Evolutionary conservation across 768 basidiomycete genomes (phyloP).

Genomic region (Kwoniella europaea): DNA sequence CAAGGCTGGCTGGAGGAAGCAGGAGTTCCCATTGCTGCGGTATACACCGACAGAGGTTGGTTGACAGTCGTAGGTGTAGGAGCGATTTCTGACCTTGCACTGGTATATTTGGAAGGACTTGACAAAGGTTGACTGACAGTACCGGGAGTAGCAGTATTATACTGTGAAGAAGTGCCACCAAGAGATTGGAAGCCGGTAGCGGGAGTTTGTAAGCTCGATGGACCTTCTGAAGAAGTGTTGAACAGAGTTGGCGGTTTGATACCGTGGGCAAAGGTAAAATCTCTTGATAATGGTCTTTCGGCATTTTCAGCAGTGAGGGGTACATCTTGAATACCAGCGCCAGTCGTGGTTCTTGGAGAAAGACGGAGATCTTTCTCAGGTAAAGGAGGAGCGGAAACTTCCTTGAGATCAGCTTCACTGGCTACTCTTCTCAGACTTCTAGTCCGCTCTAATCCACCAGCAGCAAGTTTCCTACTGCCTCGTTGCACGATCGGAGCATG

Average conservation of each 20-base stretch:
- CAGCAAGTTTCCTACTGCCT: slow-evolving; percentile 46
- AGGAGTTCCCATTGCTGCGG: neutral
- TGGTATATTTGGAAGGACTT: slow-evolving; percentile 14
- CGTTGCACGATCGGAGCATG: slow-evolving; percentile 43
- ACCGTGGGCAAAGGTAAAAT: slow-evolving; percentile 52
- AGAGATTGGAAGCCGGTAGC: slow-evolving; percentile 8
- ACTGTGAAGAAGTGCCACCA: slow-evolving; percentile 1
- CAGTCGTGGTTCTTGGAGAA: slow-evolving; percentile 4
- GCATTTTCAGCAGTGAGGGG: slow-evolving; percentile 44
- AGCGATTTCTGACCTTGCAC: slow-evolving; percentile 13
- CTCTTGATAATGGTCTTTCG: slow-evolving; percentile 38
- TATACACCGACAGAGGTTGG: slow-evolving; percentile 2
- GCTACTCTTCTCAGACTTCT: slow-evolving; percentile 47
- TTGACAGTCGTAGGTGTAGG: neutral
- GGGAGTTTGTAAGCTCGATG: slow-evolving; percentile 13
- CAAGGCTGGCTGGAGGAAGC: slow-evolving; percentile 5
- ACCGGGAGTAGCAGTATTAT: slow-evolving; percentile 10
- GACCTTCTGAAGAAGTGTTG: slow-evolving; percentile 1
- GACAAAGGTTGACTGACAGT: neutral
- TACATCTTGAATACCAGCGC: slow-evolving; percentile 15
- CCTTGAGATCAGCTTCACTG: slow-evolving; percentile 49
- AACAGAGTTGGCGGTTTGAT: slow-evolving; percentile 38
- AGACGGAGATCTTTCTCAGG: slow-evolving; percentile 12
- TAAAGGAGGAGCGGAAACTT: slow-evolving; percentile 11
- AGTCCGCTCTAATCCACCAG: slow-evolving; percentile 32